phyloP scores from a whole-genome alignment of 116 monocot species.

The Dioscorea cayenensis region DNA sequence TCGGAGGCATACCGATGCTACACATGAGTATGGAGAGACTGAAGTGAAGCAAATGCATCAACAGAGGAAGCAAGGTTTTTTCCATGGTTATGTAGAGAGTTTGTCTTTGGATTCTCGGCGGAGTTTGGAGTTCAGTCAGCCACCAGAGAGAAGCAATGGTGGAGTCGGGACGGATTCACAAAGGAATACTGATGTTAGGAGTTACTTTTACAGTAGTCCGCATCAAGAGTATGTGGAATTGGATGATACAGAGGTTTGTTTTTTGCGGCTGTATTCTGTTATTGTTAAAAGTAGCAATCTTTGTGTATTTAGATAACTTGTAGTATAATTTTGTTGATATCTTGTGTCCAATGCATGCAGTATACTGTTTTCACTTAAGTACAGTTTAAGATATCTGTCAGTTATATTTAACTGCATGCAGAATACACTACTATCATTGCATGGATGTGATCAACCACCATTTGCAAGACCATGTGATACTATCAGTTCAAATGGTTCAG shows the following conservation, averaged over 20 bases:
- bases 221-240: constrained; percentile 11
- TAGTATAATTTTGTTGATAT: neutral
- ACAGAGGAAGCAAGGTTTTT: constrained; percentile 21
- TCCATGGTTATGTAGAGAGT: constrained; percentile 26
- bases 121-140: constrained; percentile 37
- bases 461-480: constrained; percentile 1
- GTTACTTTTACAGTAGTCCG: constrained; percentile 20
- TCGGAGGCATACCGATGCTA: constrained; percentile 32
- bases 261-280: neutral
- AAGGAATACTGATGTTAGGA: constrained; percentile 14
- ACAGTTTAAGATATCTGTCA: neutral
- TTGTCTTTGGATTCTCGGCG: constrained; percentile 52
- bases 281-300: neutral
- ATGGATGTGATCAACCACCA: constrained; percentile 23
- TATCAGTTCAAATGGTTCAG: constrained; percentile 6
- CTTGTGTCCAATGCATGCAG: neutral
- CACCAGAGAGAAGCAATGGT: constrained; percentile 12
- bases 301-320: neutral
- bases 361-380: neutral
- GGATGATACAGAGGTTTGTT: constrained; percentile 28
- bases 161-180: neutral
- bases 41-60: constrained; percentile 17
- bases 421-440: constrained; percentile 82
- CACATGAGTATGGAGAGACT: constrained; percentile 41
- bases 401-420: constrained; percentile 29